Base-by-base conservation (phyloP, 192 early-diverging fungal genomes). In the Jimgerdemannia flammicorona region DNA sequence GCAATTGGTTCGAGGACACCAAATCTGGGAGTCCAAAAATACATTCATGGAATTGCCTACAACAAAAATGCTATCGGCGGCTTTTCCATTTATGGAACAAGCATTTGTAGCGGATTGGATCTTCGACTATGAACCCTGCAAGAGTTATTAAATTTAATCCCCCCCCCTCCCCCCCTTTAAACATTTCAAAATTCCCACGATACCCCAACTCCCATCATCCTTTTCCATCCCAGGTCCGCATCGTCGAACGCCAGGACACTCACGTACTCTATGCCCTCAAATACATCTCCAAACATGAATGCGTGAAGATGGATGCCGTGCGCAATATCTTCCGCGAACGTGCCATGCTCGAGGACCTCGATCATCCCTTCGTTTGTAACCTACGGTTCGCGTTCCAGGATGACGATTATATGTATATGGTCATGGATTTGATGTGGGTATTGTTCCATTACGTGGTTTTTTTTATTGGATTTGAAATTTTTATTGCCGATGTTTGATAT, bases 301-400 rank as follows among this genome's bases (percentile, higher is more conserved):
- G 94, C 75, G 93, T 96, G 40, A 82, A 85, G 70, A 95, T 95
- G 93, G 87, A 90, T 73, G 95, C 95, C 0, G 88, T 95, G 39
- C 84, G 92, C 64, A 96, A 96, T 78, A 85, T 96, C 17, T 85
- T 96, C 70, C 86, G 92, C 74, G 95, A 96, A 79, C 83, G 95
- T 1, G 80, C 85, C 3, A 87, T 91, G 72, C 78, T 96, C 17
- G 95, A 96, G 79, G 88, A 94, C 63, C 81, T 96, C 17, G 88
- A 94, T 71, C 88, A 90, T 78, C 81, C 87, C 8, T 85, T 89
- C 65, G 78, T 91, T 4, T 90, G 90, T 70, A 94, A 93, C 78
- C 80, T 96, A 78, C 87, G 90, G 14, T 96, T 94, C 85, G 94
- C 94, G 17, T 96, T 96, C 78, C 95, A 96, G 79, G 95, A 96